Conservation (phyloP, 2,329 filamentous ascomycete species). For the Domatiomyces globalis region DNA sequence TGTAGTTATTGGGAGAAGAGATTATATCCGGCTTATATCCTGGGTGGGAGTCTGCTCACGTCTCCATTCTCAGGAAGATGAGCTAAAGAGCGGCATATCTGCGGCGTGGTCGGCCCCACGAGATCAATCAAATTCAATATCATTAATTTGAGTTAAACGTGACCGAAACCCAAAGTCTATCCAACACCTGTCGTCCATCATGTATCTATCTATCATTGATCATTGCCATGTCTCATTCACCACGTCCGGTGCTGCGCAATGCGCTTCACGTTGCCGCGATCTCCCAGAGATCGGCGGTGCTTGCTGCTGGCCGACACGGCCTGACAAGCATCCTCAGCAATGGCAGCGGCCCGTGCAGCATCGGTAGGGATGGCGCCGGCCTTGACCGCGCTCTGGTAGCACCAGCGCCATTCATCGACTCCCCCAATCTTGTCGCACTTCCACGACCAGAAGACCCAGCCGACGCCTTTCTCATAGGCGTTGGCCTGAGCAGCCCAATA, state of each 20-base stretch:
- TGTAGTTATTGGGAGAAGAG: not conserved
- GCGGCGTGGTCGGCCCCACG: too few species aligned
- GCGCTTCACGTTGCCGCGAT: not conserved
- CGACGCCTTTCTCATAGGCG: conserved; percentile 35
- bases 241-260: not conserved
- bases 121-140: too few species aligned
- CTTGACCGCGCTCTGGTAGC: conserved; percentile 32
- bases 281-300: too few species aligned
- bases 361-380: conserved; percentile 25
- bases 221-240: not conserved
- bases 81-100: too few species aligned
- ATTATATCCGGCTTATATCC: not conserved
- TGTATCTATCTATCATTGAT: not conserved
- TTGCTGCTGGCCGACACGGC: not conserved
- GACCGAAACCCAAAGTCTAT: not conserved
- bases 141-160: too few species aligned
- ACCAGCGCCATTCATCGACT: conserved; percentile 34
- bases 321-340: not conserved
- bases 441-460: conserved; percentile 44
- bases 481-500: conserved; percentile 46
- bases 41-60: too few species aligned
- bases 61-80: too few species aligned
- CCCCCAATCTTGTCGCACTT: conserved; percentile 24
- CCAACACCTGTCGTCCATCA: not conserved
- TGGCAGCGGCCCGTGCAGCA: not conserved